Conservation (phyloP, 2,329 filamentous ascomycete species). For the Conoideocrella luteorostrata region DNA sequence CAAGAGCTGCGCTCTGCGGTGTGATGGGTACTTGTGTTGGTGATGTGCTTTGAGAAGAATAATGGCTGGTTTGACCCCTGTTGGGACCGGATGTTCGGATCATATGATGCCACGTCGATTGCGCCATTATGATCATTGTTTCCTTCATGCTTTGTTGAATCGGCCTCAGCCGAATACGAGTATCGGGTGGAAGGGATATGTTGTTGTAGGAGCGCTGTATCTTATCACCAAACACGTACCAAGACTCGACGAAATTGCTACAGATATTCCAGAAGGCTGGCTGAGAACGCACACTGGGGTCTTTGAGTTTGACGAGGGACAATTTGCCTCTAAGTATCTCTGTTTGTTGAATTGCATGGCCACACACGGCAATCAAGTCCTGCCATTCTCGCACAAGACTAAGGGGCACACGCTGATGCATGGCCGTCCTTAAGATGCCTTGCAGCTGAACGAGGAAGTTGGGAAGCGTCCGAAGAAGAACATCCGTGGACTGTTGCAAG, state of each 20-base stretch:
- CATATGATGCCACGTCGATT: slow-evolving; percentile 50
- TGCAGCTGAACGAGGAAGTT: slow-evolving; percentile 61
- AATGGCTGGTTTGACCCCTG: slow-evolving; percentile 15
- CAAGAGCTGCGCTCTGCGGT: slow-evolving; percentile 80
- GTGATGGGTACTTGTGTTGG: slow-evolving; percentile 60
- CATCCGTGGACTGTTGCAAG: slow-evolving; percentile 65
- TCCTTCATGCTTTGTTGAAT: slow-evolving; percentile 81
- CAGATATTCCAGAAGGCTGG: slow-evolving; percentile 62
- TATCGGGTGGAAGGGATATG: slow-evolving; percentile 55
- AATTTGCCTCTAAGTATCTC: slow-evolving; percentile 67
- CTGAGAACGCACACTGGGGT: slow-evolving; percentile 65
- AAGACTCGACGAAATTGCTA: slow-evolving; percentile 66
- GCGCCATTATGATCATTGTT: slow-evolving; percentile 63
- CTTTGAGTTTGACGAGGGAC: slow-evolving; percentile 75
- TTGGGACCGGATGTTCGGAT: slow-evolving; percentile 15
- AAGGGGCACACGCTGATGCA: slow-evolving; percentile 52
- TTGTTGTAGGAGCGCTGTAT: slow-evolving; percentile 50
- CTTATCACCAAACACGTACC: slow-evolving; percentile 57
- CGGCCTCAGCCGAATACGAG: slow-evolving; percentile 67
- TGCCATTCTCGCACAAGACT: slow-evolving; percentile 61
- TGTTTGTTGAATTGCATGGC: slow-evolving; percentile 63
- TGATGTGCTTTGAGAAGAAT: slow-evolving; percentile 20
- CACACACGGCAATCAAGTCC: slow-evolving; percentile 64
- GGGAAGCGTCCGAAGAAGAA: slow-evolving; percentile 67
- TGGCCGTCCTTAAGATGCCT: slow-evolving; percentile 56